Percentiles rank a stretch among this genome's conserved stretches.
phyloP scores from a whole-genome alignment of 495 filamentous ascomycete species.

The Penicillium coprophilum region DNA sequence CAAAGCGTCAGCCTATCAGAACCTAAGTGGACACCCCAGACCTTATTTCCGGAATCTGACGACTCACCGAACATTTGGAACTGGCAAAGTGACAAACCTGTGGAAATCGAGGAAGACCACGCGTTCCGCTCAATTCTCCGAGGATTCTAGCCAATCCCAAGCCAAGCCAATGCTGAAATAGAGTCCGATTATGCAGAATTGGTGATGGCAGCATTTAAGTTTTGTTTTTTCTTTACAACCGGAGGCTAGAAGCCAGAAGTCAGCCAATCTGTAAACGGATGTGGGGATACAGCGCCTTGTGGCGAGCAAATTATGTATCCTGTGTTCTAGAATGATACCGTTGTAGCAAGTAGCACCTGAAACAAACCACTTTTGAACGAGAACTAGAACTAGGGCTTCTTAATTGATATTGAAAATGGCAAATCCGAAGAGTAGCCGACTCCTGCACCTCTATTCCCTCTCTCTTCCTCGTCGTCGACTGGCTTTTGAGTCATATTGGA shows the following conservation, averaged over 20 bases:
- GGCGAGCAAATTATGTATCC: conserved; percentile 7
- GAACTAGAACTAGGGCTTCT: neutral
- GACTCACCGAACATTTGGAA: conserved; percentile 24
- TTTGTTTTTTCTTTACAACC: neutral
- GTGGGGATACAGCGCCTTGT: conserved; percentile 5
- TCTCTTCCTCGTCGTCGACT: too few relatives aligned
- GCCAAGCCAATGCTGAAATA: conserved; percentile 14
- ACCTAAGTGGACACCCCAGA: conserved; percentile 12
- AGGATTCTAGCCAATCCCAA: conserved; percentile 5
- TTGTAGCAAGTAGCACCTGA: neutral
- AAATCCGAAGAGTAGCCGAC: neutral
- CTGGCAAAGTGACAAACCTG: conserved; percentile 9
- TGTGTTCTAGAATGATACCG: conserved; percentile 10
- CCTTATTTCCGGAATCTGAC: conserved; percentile 16
- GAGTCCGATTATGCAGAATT: neutral
- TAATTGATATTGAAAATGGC: neutral
- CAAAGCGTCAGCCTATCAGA: neutral
- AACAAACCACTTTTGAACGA: conserved; percentile 7
- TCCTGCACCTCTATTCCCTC: neutral
- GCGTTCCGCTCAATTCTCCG: conserved; percentile 19
- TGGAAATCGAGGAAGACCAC: conserved; percentile 12
- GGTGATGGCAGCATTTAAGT: neutral
- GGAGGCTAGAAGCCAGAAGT: neutral
- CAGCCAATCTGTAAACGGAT: conserved; percentile 4
- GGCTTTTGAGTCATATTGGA: too few relatives aligned